A percentile compares a stretch with the other conserved stretches of the same genome.
Evolutionary conservation across 305 asterid genomes (phyloP).

Genomic region (Salvia sclarea): DNA sequence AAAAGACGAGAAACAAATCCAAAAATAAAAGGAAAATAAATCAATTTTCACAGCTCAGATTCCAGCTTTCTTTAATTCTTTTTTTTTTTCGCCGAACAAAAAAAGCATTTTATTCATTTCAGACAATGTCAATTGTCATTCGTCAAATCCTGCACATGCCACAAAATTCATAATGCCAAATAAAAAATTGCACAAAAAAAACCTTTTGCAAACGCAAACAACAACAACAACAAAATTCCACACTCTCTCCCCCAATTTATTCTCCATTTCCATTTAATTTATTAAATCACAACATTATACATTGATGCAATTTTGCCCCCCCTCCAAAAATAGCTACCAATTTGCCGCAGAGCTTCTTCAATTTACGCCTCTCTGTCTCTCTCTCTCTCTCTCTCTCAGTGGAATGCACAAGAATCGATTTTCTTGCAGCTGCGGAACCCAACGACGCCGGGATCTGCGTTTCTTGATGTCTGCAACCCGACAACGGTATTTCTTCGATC

Average conservation of each 20-base stretch:
- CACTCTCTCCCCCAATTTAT: not conserved
- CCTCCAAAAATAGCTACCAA: slow-evolving; percentile 31
- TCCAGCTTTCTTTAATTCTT: slow-evolving; percentile 38
- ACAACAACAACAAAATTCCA: slow-evolving; percentile 33
- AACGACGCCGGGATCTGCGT: slow-evolving; percentile 53
- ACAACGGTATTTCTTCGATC: slow-evolving; percentile 18
- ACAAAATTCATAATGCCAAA: not conserved
- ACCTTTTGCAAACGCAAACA: slow-evolving; percentile 15
- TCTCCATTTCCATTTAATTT: not conserved
- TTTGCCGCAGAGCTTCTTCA: slow-evolving; percentile 36
- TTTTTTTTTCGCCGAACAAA: slow-evolving; percentile 41
- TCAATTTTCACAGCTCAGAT: slow-evolving; percentile 44
- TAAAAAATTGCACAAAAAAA: not conserved
- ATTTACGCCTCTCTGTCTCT: slow-evolving; percentile 27
- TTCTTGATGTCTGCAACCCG: slow-evolving; percentile 39
- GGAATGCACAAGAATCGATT: slow-evolving; percentile 39
- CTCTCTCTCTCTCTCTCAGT: slow-evolving; percentile 30
- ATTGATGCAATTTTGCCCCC: not conserved
- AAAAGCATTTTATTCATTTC: slow-evolving; percentile 16
- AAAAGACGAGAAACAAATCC: slow-evolving; percentile 6
- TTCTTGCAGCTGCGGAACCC: slow-evolving; percentile 34
- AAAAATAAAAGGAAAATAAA: not conserved
- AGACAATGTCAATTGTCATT: slow-evolving; percentile 37
- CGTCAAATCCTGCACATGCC: slow-evolving; percentile 36
- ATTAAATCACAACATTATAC: not conserved